Base-by-base conservation (phyloP, 768 basidiomycete species). In the Chalciporus pseudorubinellus region DNA sequence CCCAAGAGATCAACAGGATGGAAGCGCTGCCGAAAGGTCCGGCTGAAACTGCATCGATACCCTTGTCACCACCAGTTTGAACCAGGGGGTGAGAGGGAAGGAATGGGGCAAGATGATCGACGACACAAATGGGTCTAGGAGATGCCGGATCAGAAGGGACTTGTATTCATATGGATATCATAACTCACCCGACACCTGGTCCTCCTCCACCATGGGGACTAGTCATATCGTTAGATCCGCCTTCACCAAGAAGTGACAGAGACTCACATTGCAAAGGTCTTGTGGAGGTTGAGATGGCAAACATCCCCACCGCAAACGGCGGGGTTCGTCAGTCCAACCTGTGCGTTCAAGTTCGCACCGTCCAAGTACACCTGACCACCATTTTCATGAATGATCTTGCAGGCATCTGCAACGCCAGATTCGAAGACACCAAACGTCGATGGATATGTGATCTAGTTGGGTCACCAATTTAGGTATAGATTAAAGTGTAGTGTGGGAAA, bases 381-480 rank as follows among this genome's bases (percentile, higher is more conserved):
- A 61, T 91, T 85, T 49, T 92, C 81, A 65, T 99, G 97, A 29
- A 97, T 89, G 63, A 97, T 92, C 62, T 88, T 76, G 77, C 93
- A 95, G 21, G 95, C 95, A 50, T 88, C 82, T 63, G 83, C 77
- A 29, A 98, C 87, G 42, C 94, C 94, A 57, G 87, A 81, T 67
- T 99, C 97, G 62, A 98, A 98, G 18, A 98, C 95, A 61, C 97
- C 97, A 56, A 94, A 99, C 0, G 97, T 98, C 4, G 94, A 97
- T 0, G 95, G 94, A 65, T 95, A 97, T 18, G 94, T 97, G 64
- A 98, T 92, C 91, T 92, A 34, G 45, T 12, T 6, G 47, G 18
- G 57, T 9, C 60, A 47, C 51, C 6, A 28, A 14, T 50, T 62
- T 42, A 53, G 31, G 39, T 19, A 57, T 38, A 16, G 24, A 31